Evolutionary conservation across 345 rosid genomes (phyloP), one percentile per base, ranked within the genome.

Genomic region (Balakata baccata): DNA sequence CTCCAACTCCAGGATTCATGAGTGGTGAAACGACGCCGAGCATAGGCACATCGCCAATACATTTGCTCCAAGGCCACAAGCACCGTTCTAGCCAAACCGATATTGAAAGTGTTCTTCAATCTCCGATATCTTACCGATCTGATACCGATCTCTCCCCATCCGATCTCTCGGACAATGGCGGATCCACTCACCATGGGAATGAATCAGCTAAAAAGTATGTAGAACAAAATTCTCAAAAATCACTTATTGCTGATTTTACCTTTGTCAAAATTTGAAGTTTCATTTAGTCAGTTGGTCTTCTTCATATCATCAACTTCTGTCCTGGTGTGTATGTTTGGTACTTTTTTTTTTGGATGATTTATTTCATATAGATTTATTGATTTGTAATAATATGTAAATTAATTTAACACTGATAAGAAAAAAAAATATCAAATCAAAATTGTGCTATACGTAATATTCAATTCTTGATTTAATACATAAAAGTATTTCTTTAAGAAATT

Each of bases 21-120:
- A 81, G 86, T 18, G 74, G 23, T 25, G 74, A 73, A 14, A 39
- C 59, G 4, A 60, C 81, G 7, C 77, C 77, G 16, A 73, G 81
- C 56, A 59, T 14, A 34, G 64, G 58, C 10, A 18, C 81, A 1
- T 78, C 81, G 0, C 77, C 81, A 7, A 16, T 72, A 7, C 77
- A 73, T 53, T 34, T 78, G 59, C 81, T 78, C 11, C 64, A 76
- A 6, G 66, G 72, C 49, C 49, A 58, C 41, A 73, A 66, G 39
- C 11, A 52, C 60, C 47, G 74, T 4, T 69, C 77, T 1, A 68
- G 58, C 37, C 77, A 53, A 34, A 18, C 45, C 0, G 81, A 78
- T 46, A 20, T 73, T 3, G 77, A 73, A 68, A 68, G 65, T 72
- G 80, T 77, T 11, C 13, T 51, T 2, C 50, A 37, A 29, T 68